phyloP scores from a whole-genome alignment of 2,329 filamentous ascomycete genomes.

The Chrysoporthe puriensis region DNA sequence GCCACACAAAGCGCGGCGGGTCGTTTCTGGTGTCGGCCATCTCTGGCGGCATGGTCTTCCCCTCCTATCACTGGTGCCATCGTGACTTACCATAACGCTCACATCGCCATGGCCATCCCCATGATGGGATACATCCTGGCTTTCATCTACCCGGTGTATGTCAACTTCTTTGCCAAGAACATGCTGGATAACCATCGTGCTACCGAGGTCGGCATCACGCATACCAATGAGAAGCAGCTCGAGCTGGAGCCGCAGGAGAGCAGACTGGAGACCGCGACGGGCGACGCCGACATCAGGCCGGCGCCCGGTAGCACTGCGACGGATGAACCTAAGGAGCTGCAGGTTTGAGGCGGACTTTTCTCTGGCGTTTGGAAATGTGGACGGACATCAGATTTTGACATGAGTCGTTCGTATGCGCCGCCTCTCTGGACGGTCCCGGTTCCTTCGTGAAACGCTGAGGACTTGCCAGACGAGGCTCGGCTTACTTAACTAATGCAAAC shows the following conservation, averaged over 20 bases:
- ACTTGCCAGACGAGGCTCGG: not conserved
- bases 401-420: not conserved
- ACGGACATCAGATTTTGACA: not conserved
- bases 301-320: not conserved
- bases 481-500: not conserved
- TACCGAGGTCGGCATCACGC: constrained; percentile 35
- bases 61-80: constrained; percentile 52
- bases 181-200: constrained; percentile 38
- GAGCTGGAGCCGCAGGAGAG: constrained; percentile 34
- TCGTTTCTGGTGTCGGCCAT: constrained; percentile 59
- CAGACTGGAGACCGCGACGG: constrained; percentile 10
- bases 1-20: constrained; percentile 58
- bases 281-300: constrained; percentile 2
- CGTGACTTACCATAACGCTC: constrained; percentile 29
- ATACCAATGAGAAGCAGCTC: constrained; percentile 33
- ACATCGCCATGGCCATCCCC: constrained; percentile 36
- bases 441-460: not conserved
- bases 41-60: constrained; percentile 58
- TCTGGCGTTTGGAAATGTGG: not conserved
- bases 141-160: constrained; percentile 37
- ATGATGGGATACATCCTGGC: constrained; percentile 39
- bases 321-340: not conserved
- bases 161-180: constrained; percentile 37
- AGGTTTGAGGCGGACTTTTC: constrained; percentile 2
- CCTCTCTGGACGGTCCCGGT: not conserved